These are phyloP conservation scores for Mycena pura DNA, from an alignment of 768 basidiomycete genomes.

Conservation along the genomic window DNA sequence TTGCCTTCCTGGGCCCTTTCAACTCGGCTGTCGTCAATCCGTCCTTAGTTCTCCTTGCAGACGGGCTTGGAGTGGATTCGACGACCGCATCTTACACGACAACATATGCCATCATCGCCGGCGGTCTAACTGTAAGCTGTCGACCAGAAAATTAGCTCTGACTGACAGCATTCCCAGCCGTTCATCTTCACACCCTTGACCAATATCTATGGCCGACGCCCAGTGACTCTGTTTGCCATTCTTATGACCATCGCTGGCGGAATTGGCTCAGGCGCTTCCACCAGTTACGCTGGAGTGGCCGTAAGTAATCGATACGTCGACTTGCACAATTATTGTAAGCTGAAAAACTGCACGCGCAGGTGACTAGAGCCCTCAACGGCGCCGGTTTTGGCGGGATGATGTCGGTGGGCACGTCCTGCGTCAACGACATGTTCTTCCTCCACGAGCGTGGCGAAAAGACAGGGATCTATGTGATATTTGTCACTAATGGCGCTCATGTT, in stretches of 20 bases:
- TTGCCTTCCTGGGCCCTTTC: slow-evolving; percentile 26
- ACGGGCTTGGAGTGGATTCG: not conserved
- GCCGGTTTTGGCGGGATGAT: slow-evolving; percentile 23
- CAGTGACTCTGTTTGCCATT: slow-evolving; percentile 21
- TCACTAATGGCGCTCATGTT: slow-evolving; percentile 24
- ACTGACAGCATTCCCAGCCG: not conserved
- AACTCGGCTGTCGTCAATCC: slow-evolving; percentile 25
- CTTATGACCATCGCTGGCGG: slow-evolving; percentile 17
- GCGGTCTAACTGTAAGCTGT: slow-evolving; percentile 7
- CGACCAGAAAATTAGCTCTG: not conserved
- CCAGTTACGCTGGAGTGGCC: slow-evolving; percentile 8
- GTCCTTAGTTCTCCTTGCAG: slow-evolving; percentile 13
- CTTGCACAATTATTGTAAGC: too few relatives aligned
- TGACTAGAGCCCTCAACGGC: slow-evolving; percentile 7
- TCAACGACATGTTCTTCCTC: slow-evolving; percentile 27
- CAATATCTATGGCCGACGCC: slow-evolving; percentile 25
- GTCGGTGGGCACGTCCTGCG: slow-evolving; percentile 23
- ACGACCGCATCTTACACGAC: slow-evolving; percentile 18
- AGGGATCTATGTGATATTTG: slow-evolving; percentile 22
- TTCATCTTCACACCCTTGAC: slow-evolving; percentile 26
- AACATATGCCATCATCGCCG: slow-evolving; percentile 12
- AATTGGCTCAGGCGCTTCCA: slow-evolving; percentile 14
- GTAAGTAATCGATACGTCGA: too few relatives aligned
- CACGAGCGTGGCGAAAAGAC: slow-evolving; percentile 28
- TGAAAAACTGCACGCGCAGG: not conserved